Evolutionary conservation across 495 filamentous ascomycete species (phyloP).

Genomic region (Poronia punctata): DNA sequence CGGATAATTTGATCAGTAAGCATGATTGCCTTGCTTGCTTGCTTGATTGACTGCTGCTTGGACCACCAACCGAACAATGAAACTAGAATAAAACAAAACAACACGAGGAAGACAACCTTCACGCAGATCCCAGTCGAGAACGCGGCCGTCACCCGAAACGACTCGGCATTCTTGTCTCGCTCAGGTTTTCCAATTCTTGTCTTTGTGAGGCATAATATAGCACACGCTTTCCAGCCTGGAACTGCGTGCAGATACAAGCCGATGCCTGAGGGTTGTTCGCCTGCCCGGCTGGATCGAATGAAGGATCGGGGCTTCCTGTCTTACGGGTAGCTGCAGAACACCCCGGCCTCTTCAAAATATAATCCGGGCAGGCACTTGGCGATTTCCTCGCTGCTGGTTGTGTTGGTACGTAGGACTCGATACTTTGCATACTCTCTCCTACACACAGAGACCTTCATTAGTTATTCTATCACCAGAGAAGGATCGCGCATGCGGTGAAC

Average conservation of each 20-base stretch:
- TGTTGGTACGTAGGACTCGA: background rate
- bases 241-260: conserved; percentile 14
- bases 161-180: conserved; percentile 14
- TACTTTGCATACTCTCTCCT: background rate
- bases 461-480: no score
- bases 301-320: conserved; percentile 9
- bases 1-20: no score
- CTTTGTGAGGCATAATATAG: conserved; percentile 17
- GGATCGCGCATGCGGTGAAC: no score
- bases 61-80: no score
- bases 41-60: no score
- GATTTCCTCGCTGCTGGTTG: conserved; percentile 5
- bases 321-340: conserved; percentile 21
- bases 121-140: conserved; percentile 8
- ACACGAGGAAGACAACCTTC: conserved; percentile 2
- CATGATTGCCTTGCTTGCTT: no score
- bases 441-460: no score
- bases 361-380: conserved; percentile 10
- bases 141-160: conserved; percentile 16
- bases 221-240: no score
- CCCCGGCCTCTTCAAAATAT: conserved; percentile 9
- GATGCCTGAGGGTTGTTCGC: conserved; percentile 10
- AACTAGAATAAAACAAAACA: no score
- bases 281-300: conserved; percentile 13
- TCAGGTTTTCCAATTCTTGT: conserved; percentile 7